phyloP scores from a whole-genome alignment of 306 rosid species.

The Inga leiocalycina region DNA sequence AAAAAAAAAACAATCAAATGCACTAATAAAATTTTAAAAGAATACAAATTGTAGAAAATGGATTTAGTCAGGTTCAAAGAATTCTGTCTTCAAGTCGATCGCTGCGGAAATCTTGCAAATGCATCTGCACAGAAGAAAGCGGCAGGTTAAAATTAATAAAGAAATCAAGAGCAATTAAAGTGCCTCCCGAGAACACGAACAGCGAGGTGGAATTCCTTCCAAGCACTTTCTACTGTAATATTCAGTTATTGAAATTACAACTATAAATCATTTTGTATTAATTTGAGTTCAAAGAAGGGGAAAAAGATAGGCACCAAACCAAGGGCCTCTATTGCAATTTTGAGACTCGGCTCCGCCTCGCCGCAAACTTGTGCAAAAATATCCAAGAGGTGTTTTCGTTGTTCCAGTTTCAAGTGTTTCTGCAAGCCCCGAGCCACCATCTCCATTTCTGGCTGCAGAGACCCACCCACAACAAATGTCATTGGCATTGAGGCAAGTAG shows the following conservation, averaged over 20 bases:
- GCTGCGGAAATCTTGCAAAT: conserved; percentile 18
- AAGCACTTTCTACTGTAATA: background rate
- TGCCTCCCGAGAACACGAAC: background rate
- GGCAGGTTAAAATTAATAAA: background rate
- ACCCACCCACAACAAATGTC: conserved; percentile 25
- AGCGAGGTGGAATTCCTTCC: conserved; percentile 8
- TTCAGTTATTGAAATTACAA: background rate
- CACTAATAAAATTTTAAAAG: background rate
- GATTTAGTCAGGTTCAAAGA: conserved; percentile 23
- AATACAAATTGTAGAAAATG: conserved; percentile 22
- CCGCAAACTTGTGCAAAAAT: conserved; percentile 64
- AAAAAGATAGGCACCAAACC: conserved; percentile 66
- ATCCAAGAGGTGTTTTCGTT: conserved; percentile 71
- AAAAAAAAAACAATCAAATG: conserved; percentile 16
- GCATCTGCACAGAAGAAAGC: conserved; percentile 34
- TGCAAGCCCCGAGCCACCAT: conserved; percentile 86
- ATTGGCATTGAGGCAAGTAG: background rate
- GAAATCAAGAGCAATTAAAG: conserved; percentile 6
- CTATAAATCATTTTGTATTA: background rate
- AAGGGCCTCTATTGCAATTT: conserved; percentile 78
- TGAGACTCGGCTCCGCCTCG: conserved; percentile 61
- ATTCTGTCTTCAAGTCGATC: conserved; percentile 49
- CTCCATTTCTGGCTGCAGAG: conserved; percentile 92
- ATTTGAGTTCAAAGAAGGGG: conserved; percentile 4
- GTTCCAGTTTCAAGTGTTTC: conserved; percentile 76